These are phyloP conservation scores for Oryza longistaminata DNA, from an alignment of 176 grass and related monocot genomes.

Conservation along the genomic window DNA sequence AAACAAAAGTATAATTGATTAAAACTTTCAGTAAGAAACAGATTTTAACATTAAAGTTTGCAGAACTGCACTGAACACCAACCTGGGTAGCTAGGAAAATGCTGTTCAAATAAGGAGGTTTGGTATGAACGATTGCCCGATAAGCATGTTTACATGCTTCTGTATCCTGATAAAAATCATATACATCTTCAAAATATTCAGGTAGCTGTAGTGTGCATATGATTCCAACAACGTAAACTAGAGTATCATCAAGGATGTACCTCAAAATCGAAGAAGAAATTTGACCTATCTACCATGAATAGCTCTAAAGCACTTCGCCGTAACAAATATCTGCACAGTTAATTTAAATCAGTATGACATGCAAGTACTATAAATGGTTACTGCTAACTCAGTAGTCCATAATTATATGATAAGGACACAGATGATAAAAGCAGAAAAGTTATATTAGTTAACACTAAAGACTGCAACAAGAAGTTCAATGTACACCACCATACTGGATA, in stretches of 20 bases:
- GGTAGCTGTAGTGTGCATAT: slow-evolving; percentile 16
- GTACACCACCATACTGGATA: slow-evolving; percentile 3
- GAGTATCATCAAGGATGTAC: slow-evolving; percentile 53
- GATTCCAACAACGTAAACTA: slow-evolving; percentile 36
- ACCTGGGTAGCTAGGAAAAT: slow-evolving; percentile 92
- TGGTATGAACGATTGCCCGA: slow-evolving; percentile 80
- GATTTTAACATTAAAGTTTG: slow-evolving; percentile 9
- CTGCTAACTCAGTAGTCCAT: slow-evolving; percentile 5
- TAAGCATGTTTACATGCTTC: slow-evolving; percentile 83
- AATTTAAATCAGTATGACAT: slow-evolving; percentile 37
- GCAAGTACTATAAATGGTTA: slow-evolving; percentile 1
- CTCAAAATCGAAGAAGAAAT: slow-evolving; percentile 96
- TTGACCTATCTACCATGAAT: slow-evolving; percentile 98
- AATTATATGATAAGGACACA: slow-evolving; percentile 14
- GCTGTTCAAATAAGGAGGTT: slow-evolving; percentile 81
- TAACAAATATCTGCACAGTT: slow-evolving; percentile 74
- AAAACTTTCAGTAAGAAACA: slow-evolving; percentile 10
- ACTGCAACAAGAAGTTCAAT: slow-evolving; percentile 9
- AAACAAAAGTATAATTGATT: slow-evolving; percentile 46
- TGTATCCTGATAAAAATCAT: slow-evolving; percentile 62
- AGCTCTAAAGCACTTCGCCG: slow-evolving; percentile 92
- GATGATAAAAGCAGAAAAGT: slow-evolving; percentile 37
- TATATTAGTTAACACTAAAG: slow-evolving; percentile 6
- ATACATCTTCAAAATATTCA: slow-evolving; percentile 41
- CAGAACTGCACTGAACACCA: slow-evolving; percentile 30